Base-by-base conservation (phyloP, 768 basidiomycete genomes). In the Favolaschia claudopus region DNA sequence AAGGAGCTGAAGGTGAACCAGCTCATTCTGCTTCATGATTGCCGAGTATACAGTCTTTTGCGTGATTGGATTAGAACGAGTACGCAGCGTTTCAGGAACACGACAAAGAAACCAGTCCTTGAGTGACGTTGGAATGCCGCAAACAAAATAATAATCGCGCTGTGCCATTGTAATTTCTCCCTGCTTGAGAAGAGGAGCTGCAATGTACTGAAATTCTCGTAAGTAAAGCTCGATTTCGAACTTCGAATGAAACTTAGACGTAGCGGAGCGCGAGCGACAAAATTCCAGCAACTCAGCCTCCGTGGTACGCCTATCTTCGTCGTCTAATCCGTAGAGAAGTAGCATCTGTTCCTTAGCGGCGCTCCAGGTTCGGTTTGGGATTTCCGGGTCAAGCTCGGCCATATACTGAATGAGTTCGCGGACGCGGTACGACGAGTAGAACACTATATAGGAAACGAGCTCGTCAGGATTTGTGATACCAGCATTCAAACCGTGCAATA, bases 51-150 rank as follows among this genome's bases (percentile, higher is more conserved):
- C n/a, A n/a, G n/a, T n/a, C n/a, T n/a, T n/a, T n/a, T n/a, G 25
- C 5, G 52, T 10, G 12, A 46, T 29, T 1, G 62, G 58, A 20
- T 44, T 42, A 9, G 43, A 46, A 24, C 47, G 37, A 24, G 52
- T 47, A 37, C 63, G 51, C 13, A 61, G 33, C 5, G 20, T 3
- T 25, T 38, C 45, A 1, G 55, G 59, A 15, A 57, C 32, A 1
- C 19, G 47, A 1, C 20, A 8, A 20, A 36, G 7, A 15, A 65
- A 61, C 59, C 59, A 65, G 0, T 53, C 39, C 22, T 61, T 60
- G 32, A 58, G 39, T 0, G 25, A 9, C 8, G n/a, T 55, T 4
- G 29, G 44, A 9, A 46, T 31, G 22, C 44, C 44, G 4, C 9
- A 9, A 12, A 46, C 29, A 32, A 46, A 46, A 20, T 46, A 46